Percentiles rank a stretch among this genome's conserved stretches.
Conservation (phyloP, 2,329 filamentous ascomycete species). For the Metarhizium sp. region DNA sequence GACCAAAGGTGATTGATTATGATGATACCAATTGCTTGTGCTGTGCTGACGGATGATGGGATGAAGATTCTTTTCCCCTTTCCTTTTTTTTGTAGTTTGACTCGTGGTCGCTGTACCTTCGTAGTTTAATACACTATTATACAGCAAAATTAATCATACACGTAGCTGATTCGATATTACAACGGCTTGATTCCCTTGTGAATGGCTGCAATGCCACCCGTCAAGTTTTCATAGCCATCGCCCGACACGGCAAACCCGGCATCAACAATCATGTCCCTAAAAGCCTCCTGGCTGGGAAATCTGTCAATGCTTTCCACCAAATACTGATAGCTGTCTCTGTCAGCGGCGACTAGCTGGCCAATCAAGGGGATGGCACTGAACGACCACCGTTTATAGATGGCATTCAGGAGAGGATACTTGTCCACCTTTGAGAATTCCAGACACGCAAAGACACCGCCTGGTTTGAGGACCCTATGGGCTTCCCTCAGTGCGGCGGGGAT, state of each 20-base stretch:
- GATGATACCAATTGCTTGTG: not conserved
- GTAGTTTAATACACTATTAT: not conserved
- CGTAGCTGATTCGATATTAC: conserved; percentile 7
- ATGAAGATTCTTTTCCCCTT: too few relatives aligned
- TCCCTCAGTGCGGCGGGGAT: conserved; percentile 76
- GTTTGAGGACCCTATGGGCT: conserved; percentile 81
- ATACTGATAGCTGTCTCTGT: conserved; percentile 96
- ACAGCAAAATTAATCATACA: not conserved
- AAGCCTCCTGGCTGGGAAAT: conserved; percentile 81
- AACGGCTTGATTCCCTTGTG: conserved; percentile 90
- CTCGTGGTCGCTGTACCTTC: conserved; percentile 14
- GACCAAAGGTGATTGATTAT: not conserved
- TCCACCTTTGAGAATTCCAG: conserved; percentile 87
- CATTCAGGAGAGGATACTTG: conserved; percentile 67
- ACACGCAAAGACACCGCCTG: conserved; percentile 92
- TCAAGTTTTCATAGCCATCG: conserved; percentile 80
- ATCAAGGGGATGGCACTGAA: conserved; percentile 92
- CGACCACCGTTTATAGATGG: conserved; percentile 89
- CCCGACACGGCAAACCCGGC: conserved; percentile 83
- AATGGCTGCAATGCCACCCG: conserved; percentile 85
- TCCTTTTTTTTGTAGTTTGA: not conserved
- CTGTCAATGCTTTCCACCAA: conserved; percentile 94
- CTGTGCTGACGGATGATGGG: not conserved
- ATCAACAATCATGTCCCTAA: conserved; percentile 70
- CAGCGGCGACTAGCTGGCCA: conserved; percentile 87